Evolutionary conservation across 2,329 filamentous ascomycete genomes (phyloP).

Genomic region (Sarocladium oryzae): DNA sequence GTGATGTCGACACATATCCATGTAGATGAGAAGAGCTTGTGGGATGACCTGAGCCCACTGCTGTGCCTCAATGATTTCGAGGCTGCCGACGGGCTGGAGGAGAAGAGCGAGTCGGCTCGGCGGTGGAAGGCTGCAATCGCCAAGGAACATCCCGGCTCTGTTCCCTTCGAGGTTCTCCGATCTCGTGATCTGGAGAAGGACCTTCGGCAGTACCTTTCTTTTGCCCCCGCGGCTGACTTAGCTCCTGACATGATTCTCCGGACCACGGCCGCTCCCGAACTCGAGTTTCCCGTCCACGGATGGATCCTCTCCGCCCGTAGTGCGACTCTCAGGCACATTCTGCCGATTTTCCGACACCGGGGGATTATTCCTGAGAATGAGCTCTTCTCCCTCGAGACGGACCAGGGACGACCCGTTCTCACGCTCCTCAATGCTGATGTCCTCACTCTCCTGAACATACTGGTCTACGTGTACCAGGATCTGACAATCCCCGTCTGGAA

Average conservation of each 20-base stretch:
- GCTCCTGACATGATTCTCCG: constrained; percentile 35
- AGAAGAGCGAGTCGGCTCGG: constrained; percentile 34
- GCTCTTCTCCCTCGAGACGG: constrained; percentile 21
- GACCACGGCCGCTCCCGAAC: constrained; percentile 57
- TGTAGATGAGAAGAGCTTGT: constrained; percentile 61
- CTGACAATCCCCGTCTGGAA: constrained; percentile 81
- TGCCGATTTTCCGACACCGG: constrained; percentile 47
- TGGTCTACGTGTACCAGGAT: constrained; percentile 77
- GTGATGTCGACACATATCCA: constrained; percentile 67
- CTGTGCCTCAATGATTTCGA: constrained; percentile 60
- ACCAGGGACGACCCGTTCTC: constrained; percentile 46
- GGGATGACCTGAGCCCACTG: constrained; percentile 66
- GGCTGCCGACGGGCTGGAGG: constrained; percentile 24
- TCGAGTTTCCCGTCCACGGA: constrained; percentile 73
- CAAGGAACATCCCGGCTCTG: constrained; percentile 40
- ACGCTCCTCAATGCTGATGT: constrained; percentile 67
- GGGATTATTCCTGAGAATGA: constrained; percentile 20
- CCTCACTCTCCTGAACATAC: constrained; percentile 71
- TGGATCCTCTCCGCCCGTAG: constrained; percentile 76
- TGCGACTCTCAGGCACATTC: constrained; percentile 53
- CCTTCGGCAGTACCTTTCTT: constrained; percentile 32
- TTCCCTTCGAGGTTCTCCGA: constrained; percentile 49
- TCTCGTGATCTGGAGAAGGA: constrained; percentile 63
- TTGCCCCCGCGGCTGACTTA: constrained; percentile 23
- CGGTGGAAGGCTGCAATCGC: constrained; percentile 24